Evolutionary conservation across 371 early-diverging fungal species (phyloP).

Genomic region (Mortierella sp.): DNA sequence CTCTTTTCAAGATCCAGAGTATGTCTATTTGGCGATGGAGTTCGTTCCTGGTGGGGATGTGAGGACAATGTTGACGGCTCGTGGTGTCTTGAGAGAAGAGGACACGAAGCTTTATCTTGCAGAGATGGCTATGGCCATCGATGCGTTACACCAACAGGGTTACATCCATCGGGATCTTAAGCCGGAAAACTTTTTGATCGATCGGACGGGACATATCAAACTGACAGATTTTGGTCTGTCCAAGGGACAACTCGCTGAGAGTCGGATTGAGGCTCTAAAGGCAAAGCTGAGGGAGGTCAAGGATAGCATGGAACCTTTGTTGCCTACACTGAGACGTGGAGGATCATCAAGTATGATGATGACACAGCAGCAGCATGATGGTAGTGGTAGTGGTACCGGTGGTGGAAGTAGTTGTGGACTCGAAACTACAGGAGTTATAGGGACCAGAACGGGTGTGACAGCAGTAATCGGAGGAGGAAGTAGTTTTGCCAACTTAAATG

Average conservation of each 20-base stretch:
- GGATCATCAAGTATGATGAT: conserved; percentile 73
- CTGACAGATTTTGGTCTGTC: conserved; percentile 93
- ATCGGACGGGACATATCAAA: conserved; percentile 76
- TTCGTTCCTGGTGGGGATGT: conserved; percentile 87
- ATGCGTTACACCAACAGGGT: conserved; percentile 71
- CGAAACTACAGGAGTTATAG: conserved; percentile 61
- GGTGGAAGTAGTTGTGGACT: conserved; percentile 70
- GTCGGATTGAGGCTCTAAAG: conserved; percentile 67
- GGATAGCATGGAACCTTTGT: conserved; percentile 64
- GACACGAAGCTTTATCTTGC: conserved; percentile 75
- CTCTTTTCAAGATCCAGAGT: conserved; percentile 73
- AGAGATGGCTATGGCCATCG: conserved; percentile 78
- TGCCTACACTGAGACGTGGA: conserved; percentile 62
- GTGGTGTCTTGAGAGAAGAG: conserved; percentile 66
- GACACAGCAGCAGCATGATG: conserved; percentile 66
- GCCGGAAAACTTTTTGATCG: conserved; percentile 73
- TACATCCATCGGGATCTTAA: conserved; percentile 77
- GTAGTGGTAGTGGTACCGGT: too few species aligned
- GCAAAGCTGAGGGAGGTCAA: conserved; percentile 57
- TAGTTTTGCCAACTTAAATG: conserved; percentile 44
- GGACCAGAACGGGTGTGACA: conserved; percentile 1
- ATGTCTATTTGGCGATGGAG: conserved; percentile 81
- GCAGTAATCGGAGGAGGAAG: conserved; percentile 19
- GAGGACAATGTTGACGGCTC: conserved; percentile 70
- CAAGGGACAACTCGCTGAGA: conserved; percentile 75